These are phyloP conservation scores for Fusarium coicis DNA, from an alignment of 2,329 filamentous ascomycete species.

Conservation along the genomic window DNA sequence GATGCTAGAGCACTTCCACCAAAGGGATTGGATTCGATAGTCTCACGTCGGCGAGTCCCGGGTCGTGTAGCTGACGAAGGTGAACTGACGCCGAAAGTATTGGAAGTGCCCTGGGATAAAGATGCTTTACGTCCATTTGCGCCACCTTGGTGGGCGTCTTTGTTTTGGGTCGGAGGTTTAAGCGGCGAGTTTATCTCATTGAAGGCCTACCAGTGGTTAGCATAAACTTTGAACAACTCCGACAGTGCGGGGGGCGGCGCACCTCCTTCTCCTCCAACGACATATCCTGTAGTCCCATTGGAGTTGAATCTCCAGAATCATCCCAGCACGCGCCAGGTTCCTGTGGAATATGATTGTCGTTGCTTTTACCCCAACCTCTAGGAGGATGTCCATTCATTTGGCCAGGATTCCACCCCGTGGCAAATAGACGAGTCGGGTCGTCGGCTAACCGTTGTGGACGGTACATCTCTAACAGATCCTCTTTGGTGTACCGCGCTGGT, in stretches of 20 bases:
- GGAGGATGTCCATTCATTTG: constrained; percentile 71
- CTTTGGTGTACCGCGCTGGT: constrained; percentile 77
- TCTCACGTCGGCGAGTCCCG: constrained; percentile 83
- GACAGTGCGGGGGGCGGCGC: constrained; percentile 43
- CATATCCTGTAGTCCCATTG: constrained; percentile 79
- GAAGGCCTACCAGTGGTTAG: constrained; percentile 71
- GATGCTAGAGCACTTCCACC: constrained; percentile 65
- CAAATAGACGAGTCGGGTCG: constrained; percentile 72
- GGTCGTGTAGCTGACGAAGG: constrained; percentile 78
- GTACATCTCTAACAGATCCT: constrained; percentile 81
- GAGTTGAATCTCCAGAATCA: constrained; percentile 72
- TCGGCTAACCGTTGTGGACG: constrained; percentile 61
- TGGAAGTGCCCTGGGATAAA: constrained; percentile 75
- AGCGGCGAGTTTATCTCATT: constrained; percentile 92
- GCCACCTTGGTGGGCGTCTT: constrained; percentile 67
- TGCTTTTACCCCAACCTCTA: constrained; percentile 80
- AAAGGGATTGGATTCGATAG: constrained; percentile 74
- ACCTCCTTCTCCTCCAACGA: constrained; percentile 70
- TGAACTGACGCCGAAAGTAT: constrained; percentile 76
- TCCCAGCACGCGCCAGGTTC: constrained; percentile 97
- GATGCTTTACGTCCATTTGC: constrained; percentile 83
- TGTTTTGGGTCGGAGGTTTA: constrained; percentile 84
- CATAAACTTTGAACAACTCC: constrained; percentile 4
- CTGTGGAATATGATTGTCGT: constrained; percentile 77
- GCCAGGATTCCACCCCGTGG: constrained; percentile 82